Evolutionary conservation across 805 yeast species (phyloP).

Genomic region (Suhomyces sp.): DNA sequence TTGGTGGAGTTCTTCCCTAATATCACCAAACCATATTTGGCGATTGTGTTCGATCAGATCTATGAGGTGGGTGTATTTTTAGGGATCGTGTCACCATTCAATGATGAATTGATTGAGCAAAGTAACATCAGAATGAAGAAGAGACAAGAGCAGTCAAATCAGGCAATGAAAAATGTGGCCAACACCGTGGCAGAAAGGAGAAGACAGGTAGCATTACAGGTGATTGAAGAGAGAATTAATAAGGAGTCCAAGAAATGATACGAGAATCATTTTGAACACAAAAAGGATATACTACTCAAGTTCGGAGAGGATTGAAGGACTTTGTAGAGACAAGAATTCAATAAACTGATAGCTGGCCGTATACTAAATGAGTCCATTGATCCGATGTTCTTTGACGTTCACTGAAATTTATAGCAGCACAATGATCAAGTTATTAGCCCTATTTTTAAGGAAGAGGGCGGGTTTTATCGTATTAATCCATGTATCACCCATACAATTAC

Average conservation of each 20-base stretch:
- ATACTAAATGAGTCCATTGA: no score
- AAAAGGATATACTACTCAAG: no score
- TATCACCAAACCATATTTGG: constrained; percentile 48
- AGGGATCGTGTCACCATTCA: constrained; percentile 59
- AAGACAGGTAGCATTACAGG: constrained; percentile 74
- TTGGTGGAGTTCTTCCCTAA: constrained; percentile 83
- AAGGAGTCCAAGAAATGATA: constrained; percentile 15
- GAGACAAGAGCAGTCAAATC: constrained; percentile 51
- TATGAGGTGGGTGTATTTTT: constrained; percentile 40
- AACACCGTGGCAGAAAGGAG: constrained; percentile 67
- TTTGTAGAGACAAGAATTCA: no score
- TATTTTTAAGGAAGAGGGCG: no score
- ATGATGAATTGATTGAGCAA: constrained; percentile 67
- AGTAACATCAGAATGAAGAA: constrained; percentile 70
- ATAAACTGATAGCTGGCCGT: no score
- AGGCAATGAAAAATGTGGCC: constrained; percentile 38
- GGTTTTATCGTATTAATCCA: no score
- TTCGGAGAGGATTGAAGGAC: no score
- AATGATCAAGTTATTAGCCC: no score
- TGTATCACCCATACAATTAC: no score
- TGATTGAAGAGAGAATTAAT: constrained; percentile 62
- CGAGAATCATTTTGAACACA: no score
- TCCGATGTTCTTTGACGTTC: no score
- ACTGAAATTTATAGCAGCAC: no score
- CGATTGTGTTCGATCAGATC: constrained; percentile 45